phyloP scores from a whole-genome alignment of 1,284 basidiomycete species.

The Sporisorium iseilematis-ciliati region DNA sequence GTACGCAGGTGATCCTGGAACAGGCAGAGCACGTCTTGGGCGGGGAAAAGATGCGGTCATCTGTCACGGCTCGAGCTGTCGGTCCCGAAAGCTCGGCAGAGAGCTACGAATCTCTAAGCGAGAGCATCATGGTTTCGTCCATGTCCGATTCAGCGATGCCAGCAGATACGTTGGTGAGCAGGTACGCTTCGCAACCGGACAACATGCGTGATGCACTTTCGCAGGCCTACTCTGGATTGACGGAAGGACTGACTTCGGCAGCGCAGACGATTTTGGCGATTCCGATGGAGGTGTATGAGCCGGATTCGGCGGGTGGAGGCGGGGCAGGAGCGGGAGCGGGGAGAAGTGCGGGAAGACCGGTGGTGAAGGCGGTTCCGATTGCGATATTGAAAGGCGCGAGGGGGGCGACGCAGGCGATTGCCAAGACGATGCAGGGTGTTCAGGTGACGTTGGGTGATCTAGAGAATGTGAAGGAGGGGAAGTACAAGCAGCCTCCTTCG shows the following conservation, averaged over 20 bases:
- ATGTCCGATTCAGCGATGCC: slow-evolving; percentile 2
- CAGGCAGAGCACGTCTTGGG: slow-evolving; percentile 93
- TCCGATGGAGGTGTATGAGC: slow-evolving; percentile 98
- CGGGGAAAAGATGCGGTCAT: slow-evolving; percentile 72
- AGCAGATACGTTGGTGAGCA: slow-evolving; percentile 74
- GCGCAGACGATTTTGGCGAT: slow-evolving; percentile 98
- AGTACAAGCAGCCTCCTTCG: slow-evolving; percentile 53
- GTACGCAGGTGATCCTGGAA: slow-evolving; percentile 96
- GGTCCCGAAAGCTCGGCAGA: slow-evolving; percentile 36
- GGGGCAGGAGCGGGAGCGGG: slow-evolving; percentile 58
- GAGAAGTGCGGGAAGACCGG: slow-evolving; percentile 72
- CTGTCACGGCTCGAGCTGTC: slow-evolving; percentile 78
- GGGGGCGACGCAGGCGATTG: slow-evolving; percentile 92
- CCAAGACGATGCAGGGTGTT: slow-evolving; percentile 91
- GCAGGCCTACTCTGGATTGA: slow-evolving; percentile 85
- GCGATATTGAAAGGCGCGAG: slow-evolving; percentile 97
- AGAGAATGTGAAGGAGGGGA: slow-evolving; percentile 47
- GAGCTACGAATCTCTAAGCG: slow-evolving; percentile 33
- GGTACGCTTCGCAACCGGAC: slow-evolving; percentile 89
- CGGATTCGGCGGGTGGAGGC: slow-evolving; percentile 69
- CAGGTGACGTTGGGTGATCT: slow-evolving; percentile 76
- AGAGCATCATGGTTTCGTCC: slow-evolving; percentile 34
- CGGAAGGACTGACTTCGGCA: slow-evolving; percentile 79
- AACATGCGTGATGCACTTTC: slow-evolving; percentile 88
- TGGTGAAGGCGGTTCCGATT: slow-evolving; percentile 94